Conservation (phyloP, 2,329 filamentous ascomycete genomes). For the Gnomoniopsis smithogilvyi region DNA sequence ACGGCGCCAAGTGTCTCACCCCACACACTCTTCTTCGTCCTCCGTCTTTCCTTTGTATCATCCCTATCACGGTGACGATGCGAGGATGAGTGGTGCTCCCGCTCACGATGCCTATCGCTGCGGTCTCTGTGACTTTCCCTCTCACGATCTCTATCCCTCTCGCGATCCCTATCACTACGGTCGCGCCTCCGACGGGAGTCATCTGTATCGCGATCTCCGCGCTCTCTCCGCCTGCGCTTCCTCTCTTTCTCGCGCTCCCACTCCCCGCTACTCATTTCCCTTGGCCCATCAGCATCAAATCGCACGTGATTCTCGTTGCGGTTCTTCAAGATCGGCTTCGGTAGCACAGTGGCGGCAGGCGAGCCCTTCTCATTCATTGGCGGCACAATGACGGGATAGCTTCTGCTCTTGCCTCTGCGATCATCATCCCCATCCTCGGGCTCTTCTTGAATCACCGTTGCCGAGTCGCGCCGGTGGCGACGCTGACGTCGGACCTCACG, state of each 20-base stretch:
- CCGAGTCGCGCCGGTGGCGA: slow-evolving; percentile 24
- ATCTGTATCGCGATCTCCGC: slow-evolving; percentile 17
- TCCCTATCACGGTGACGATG: slow-evolving; percentile 34
- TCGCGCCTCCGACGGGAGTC: slow-evolving; percentile 27
- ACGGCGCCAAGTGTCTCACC: slow-evolving; percentile 55
- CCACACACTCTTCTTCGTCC: slow-evolving; percentile 42
- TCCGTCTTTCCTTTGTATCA: slow-evolving; percentile 28
- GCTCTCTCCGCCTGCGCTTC: slow-evolving; percentile 10
- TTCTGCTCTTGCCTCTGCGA: slow-evolving; percentile 16
- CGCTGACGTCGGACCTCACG: slow-evolving; percentile 19
- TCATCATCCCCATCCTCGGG: slow-evolving; percentile 19
- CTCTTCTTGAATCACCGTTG: slow-evolving; percentile 35
- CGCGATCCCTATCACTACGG: slow-evolving; percentile 16
- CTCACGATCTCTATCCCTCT: slow-evolving; percentile 21
- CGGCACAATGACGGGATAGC: slow-evolving; percentile 40
- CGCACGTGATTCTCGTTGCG: slow-evolving; percentile 55
- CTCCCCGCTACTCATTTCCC: slow-evolving; percentile 37
- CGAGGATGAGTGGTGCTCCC: slow-evolving; percentile 24
- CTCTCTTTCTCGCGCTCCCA: slow-evolving; percentile 22
- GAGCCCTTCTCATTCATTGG: slow-evolving; percentile 29
- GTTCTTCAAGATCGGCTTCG: slow-evolving; percentile 62
- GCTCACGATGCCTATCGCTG: slow-evolving; percentile 32
- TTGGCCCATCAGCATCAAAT: slow-evolving; percentile 44
- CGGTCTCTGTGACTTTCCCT: slow-evolving; percentile 33
- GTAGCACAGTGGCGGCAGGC: slow-evolving; percentile 34